Evolutionary conservation across 306 rosid genomes (phyloP).

Genomic region (Lathyrus oleraceus): DNA sequence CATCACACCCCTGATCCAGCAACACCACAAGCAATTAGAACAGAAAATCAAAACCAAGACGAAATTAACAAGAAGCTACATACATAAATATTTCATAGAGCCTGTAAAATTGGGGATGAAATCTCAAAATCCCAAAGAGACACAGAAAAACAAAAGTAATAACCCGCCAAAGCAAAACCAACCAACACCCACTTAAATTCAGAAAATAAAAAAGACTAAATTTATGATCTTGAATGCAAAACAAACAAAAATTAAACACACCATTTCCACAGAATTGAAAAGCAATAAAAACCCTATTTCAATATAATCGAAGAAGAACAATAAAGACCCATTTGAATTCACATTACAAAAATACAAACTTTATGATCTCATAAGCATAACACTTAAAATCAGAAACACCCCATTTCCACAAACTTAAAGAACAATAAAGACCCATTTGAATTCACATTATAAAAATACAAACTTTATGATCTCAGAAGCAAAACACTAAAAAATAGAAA

Average conservation of each 20-base stretch:
- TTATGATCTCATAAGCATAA: background rate
- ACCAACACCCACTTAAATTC: background rate
- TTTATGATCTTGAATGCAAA: background rate
- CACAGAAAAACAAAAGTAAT: too few relatives aligned
- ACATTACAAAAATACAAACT: background rate
- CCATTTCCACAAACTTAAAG: background rate
- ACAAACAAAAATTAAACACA: background rate
- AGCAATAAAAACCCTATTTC: background rate
- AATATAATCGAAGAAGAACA: background rate
- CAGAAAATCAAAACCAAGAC: slow-evolving; percentile 14
- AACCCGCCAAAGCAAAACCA: background rate
- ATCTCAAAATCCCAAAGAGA: too few relatives aligned
- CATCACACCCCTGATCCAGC: slow-evolving; percentile 56
- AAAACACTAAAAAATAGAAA: background rate
- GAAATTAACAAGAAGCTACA: background rate
- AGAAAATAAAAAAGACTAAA: background rate
- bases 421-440: background rate
- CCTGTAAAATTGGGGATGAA: too few relatives aligned
- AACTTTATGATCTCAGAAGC: background rate
- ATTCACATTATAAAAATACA: background rate
- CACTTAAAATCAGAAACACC: background rate
- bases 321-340: slow-evolving; percentile 2
- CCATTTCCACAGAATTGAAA: background rate
- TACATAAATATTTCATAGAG: too few relatives aligned
- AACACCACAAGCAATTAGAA: background rate